Evolutionary conservation across 352 stramenopile genomes (phyloP), one percentile per base, ranked within the genome.

Genomic region (Thalassiosira ordinaria): DNA sequence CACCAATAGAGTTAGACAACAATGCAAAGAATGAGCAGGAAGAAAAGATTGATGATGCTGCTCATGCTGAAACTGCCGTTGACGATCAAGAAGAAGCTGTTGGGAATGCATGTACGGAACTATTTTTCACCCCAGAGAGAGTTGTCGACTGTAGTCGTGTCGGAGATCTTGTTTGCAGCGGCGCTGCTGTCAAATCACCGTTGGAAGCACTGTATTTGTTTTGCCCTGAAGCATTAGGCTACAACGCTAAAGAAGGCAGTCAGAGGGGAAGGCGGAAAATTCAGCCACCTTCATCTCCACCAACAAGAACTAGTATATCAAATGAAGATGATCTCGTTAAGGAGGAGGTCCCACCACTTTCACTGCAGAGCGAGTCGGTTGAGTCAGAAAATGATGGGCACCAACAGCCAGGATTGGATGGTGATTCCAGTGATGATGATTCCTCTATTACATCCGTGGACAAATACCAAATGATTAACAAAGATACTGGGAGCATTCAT

Each of bases 381-480:
- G 31, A 52, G 33, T 20, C 47, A 33, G 41, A 14, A 47, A 47
- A 47, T 9, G 20, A 22, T 31, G 29, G n/a, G n/a, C 24, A 9
- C 14, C 22, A 37, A 16, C 49, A 35, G 49, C 11, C 37, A 11
- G 8, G n/a, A 9, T 59, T 8, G 49, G 49, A 59, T 5, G 37
- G 39, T 16, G 39, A 47, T 16, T 47, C 39, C 18, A 47, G 49
- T 33, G 53, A 39, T 11, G 53, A 63, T 39, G 52, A 61, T 44
- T 61, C 24, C 1, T 74, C 62, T 9, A 37, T 53, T 16, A 31
- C 57, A 22, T 39, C 47, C 7, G 20, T 64, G 9, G 44, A 63
- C 24, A 56, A 67, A 33, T 82, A 71, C 31, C 56, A 64, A 68
- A 68, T 82, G 29, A 41, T 82, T 14, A 53, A 82, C 51, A 82